Evolutionary conservation across 257 asterid species (phyloP).

Genomic region (Oldenlandia corymbosa): DNA sequence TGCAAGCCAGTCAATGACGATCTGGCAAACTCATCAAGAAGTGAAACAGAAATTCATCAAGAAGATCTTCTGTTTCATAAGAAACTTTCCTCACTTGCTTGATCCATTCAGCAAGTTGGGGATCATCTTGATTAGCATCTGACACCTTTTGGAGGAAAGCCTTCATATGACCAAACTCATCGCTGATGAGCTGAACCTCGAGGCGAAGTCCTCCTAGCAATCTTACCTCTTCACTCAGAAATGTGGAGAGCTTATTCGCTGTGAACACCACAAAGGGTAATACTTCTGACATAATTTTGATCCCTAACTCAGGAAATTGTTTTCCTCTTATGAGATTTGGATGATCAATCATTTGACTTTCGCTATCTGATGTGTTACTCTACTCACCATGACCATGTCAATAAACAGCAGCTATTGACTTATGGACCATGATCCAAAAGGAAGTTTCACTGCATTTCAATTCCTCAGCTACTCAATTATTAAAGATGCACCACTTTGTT

Average conservation of each 20-base stretch:
- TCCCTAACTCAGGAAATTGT: not conserved
- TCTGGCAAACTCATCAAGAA: not conserved
- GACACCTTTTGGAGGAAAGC: conserved; percentile 8
- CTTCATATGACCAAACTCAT: conserved; percentile 24
- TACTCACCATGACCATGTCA: no score
- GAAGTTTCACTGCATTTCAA: no score
- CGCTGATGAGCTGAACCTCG: conserved; percentile 11
- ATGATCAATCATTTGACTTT: no score
- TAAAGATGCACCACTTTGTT: no score
- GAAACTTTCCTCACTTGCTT: not conserved
- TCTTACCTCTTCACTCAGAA: conserved; percentile 8
- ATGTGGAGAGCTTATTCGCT: not conserved
- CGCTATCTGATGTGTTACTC: no score
- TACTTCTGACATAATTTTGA: not conserved
- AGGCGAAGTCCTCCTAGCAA: conserved; percentile 13
- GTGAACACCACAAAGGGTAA: not conserved
- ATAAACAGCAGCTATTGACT: no score
- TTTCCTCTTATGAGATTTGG: no score
- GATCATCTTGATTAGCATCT: not conserved
- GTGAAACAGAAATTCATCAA: not conserved
- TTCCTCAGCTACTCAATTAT: no score
- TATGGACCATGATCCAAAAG: no score
- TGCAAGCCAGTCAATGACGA: not conserved
- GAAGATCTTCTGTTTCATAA: not conserved
- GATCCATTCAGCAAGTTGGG: not conserved